phyloP scores from a whole-genome alignment of 139 green algal species.

The Chlamydomonas urium region DNA sequence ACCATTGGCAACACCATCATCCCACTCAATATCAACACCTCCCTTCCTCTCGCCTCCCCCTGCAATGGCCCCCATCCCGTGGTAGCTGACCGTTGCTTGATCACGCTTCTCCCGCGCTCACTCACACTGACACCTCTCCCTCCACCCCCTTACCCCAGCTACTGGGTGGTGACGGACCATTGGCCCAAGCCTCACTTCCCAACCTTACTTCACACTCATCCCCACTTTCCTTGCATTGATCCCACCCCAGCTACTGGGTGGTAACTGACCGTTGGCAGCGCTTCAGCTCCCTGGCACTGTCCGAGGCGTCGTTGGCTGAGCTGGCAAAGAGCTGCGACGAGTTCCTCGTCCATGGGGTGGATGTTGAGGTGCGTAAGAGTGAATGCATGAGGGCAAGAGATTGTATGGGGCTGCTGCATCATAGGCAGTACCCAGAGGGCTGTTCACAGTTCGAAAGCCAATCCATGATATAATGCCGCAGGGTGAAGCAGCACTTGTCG shows the following conservation, averaged over 20 bases:
- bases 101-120: no score
- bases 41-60: no score
- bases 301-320: constrained; percentile 39
- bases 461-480: no score
- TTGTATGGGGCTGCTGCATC: no score
- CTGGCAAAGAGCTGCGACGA: constrained; percentile 83
- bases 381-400: background rate
- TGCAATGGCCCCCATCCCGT: no score
- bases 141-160: no score
- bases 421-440: no score
- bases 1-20: background rate
- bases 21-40: background rate
- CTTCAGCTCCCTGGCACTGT: constrained; percentile 34
- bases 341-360: constrained; percentile 97
- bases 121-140: no score
- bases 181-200: constrained; percentile 22
- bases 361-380: constrained; percentile 85
- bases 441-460: no score
- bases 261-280: constrained; percentile 69
- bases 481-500: no score
- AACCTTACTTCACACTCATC: background rate
- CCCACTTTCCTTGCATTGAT: constrained; percentile 31
- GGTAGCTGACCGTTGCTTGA: no score
- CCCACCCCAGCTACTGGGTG: constrained; percentile 44
- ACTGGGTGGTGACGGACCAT: constrained; percentile 70